Evolutionary conservation across 2,329 filamentous ascomycete species (phyloP), one percentile per base, ranked within the genome.

Genomic region (Fusarium siculi): DNA sequence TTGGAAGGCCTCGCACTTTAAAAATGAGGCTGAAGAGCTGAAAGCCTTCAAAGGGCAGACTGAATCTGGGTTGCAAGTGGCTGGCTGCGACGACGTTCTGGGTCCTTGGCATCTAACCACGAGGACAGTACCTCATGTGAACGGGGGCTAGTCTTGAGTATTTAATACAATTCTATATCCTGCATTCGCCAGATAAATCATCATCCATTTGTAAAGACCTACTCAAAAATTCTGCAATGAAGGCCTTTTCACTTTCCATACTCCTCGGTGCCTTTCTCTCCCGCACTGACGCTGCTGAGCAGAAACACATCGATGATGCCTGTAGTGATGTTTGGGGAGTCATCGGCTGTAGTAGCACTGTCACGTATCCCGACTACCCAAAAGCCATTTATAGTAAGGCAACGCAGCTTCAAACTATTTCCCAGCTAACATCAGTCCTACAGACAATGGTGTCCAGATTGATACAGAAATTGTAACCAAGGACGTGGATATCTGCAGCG

Each of bases 401-500:
- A 21, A 25, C 5, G 7, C 8, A 32, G 5, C 18, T 16, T 19
- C 5, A 3, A 39, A 10, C 5, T 9, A 1, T 9, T n/a, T 16
- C 16, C 7, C 4, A 5, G 2, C 30, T 36, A 25, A 55, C 7
- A 9, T 23, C 18, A 8, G 16, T 47, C 14, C 9, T 19, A n/a
- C 8, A 43, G 39, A 56, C 8, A 36, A 11, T 14, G 34, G 40
- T 7, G 21, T 7, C 4, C 43, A 49, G 16, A 42, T 15, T 18
- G 44, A 5, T 21, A 32, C 53, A 19, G 34, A 37, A 7, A 36
- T 67, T 42, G 44, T 44, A 32, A 23, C 40, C 10, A 30, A 55
- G 15, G 32, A 49, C 4, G 52, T 63, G 21, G 21, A 67, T 42
- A 62, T 63, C 9, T 69, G 63, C 21, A 30, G 32, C 16, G 66